These are phyloP conservation scores for Cyclotella baltica DNA, from an alignment of 108 stramenopile species.

Conservation along the genomic window DNA sequence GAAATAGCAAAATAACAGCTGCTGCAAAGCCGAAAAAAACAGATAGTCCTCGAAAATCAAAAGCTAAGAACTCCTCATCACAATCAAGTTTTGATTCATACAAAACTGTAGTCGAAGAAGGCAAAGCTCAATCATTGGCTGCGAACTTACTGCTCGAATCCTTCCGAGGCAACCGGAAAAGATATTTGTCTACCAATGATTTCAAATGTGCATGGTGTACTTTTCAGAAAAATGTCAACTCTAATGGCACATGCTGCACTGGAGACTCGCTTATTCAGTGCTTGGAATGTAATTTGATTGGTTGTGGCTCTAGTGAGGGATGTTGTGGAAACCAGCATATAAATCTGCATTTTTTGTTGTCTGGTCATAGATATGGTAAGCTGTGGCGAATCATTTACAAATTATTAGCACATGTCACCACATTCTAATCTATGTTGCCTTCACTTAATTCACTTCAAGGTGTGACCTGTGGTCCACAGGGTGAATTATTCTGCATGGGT, in stretches of 20 bases:
- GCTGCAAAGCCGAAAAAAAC: neutral
- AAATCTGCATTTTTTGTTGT: conserved; percentile 65
- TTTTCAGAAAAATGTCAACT: neutral
- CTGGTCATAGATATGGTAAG: conserved; percentile 76
- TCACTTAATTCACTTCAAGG: conserved; percentile 37
- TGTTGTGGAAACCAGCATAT: conserved; percentile 53
- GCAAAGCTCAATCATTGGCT: conserved; percentile 26
- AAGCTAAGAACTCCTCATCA: no score
- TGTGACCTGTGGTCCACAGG: conserved; percentile 69
- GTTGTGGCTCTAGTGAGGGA: conserved; percentile 58
- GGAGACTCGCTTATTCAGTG: conserved; percentile 81
- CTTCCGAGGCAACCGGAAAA: conserved; percentile 35
- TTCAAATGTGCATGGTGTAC: conserved; percentile 42
- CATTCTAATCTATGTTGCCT: no score
- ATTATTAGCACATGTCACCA: neutral
- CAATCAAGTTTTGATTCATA: neutral
- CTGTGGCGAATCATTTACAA: neutral
- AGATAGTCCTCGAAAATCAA: neutral
- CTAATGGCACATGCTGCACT: neutral
- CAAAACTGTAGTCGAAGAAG: conserved; percentile 16
- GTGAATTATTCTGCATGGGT: conserved; percentile 72
- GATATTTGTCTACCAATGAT: conserved; percentile 18
- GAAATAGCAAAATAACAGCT: neutral
- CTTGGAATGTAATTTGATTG: conserved; percentile 73
- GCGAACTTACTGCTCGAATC: conserved; percentile 36